Evolutionary conservation across 2,329 filamentous ascomycete genomes (phyloP).

Genomic region (Dothideomycetidae sp.): DNA sequence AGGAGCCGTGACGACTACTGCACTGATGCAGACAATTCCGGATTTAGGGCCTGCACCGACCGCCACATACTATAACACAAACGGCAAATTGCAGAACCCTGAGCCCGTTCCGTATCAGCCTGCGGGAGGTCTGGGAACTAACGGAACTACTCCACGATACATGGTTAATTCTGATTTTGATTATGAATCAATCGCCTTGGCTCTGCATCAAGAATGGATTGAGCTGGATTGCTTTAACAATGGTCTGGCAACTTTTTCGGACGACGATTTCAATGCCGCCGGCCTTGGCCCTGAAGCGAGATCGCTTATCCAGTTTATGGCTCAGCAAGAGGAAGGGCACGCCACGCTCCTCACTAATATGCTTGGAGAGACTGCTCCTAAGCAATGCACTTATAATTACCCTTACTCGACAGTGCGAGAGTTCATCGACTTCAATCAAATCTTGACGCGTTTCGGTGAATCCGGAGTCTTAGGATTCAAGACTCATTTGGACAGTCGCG

Average conservation of each 20-base stretch:
- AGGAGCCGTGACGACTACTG: constrained; percentile 48
- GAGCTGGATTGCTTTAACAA: constrained; percentile 73
- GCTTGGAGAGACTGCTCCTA: constrained; percentile 54
- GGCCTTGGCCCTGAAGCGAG: constrained; percentile 56
- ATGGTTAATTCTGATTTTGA: constrained; percentile 70
- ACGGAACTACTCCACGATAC: constrained; percentile 62
- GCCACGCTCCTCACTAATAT: constrained; percentile 66
- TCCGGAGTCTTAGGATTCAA: constrained; percentile 70
- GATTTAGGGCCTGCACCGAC: constrained; percentile 38
- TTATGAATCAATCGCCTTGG: constrained; percentile 61
- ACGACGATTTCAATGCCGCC: constrained; percentile 51
- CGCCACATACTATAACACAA: constrained; percentile 55
- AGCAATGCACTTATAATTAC: constrained; percentile 70
- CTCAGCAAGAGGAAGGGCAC: constrained; percentile 61
- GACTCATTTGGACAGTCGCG: constrained; percentile 60
- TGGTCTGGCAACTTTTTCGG: constrained; percentile 54
- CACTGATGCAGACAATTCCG: constrained; percentile 45
- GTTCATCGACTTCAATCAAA: constrained; percentile 72
- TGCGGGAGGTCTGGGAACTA: constrained; percentile 57
- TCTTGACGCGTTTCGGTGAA: constrained; percentile 70
- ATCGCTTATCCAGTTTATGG: constrained; percentile 61
- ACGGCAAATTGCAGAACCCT: constrained; percentile 52
- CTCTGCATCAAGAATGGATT: constrained; percentile 70
- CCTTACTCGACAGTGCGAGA: constrained; percentile 60
- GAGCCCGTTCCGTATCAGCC: constrained; percentile 60